Evolutionary conservation across 2,329 filamentous ascomycete genomes (phyloP), one percentile per base, ranked within the genome.

Genomic region (Fusarium metavorans): DNA sequence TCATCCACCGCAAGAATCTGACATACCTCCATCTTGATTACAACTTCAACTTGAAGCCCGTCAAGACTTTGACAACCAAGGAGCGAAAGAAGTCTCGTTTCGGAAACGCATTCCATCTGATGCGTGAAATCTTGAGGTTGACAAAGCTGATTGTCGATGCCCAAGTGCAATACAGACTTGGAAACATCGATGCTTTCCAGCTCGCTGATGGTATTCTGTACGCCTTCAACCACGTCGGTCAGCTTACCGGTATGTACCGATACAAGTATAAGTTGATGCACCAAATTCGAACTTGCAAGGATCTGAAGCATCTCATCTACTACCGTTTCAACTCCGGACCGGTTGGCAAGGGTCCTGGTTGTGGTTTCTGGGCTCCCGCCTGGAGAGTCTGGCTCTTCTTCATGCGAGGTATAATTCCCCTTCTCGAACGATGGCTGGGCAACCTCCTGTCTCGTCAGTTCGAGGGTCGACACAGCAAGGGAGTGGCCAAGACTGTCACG

Each of bases 211-310:
- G 97, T 83, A 99, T 99, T 67, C 88, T 98, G n/a, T 99, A 99
- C 79, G 97, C 97, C 20, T 99, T 99, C 87, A 99, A 99, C 85
- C 97, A 99, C 78, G 97, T 99, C 67, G 97, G 97, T 72, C 97
- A 99, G 84, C 88, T 99, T 71, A 99, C 97, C 18, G 97, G 97
- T 82, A 99, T 99, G 97, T 99, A 99, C 85, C 93, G 97, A 71
- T 99, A 99, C 90, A 99, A 99, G 88, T 99, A 99, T 88, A 99
- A 99, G 88, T 89, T 99, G 66, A 99, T 99, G 97, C 97, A 99
- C 83, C 97, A 99, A 84, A 99, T 99, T 79, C 94, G 97, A 78
- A 97, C 97, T 1, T 99, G 97, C 88, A 99, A 99, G 85, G 97
- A 99, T 85, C 84, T 99, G 81, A 99, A 99, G 90, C 97, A 99